phyloP scores from a whole-genome alignment of 345 rosid genomes.

The Eucalyptus cloeziana region DNA sequence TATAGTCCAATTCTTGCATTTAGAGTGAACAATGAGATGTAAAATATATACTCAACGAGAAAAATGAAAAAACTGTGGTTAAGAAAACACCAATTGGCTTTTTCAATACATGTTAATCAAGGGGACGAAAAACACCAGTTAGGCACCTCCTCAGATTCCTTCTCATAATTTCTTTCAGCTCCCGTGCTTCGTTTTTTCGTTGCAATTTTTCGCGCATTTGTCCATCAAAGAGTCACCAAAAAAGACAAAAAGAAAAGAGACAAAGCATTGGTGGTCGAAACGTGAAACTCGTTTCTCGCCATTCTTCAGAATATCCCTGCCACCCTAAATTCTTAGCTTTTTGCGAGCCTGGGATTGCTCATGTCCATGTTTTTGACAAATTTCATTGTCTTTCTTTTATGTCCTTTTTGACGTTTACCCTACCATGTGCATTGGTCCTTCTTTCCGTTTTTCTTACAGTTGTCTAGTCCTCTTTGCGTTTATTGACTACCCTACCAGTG shows the following conservation, averaged over 20 bases:
- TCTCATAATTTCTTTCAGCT: not conserved
- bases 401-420: too few species aligned
- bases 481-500: too few species aligned
- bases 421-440: too few species aligned
- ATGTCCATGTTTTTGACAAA: too few species aligned
- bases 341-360: too few species aligned
- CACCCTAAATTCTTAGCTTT: too few species aligned
- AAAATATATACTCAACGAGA: not conserved
- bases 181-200: not conserved
- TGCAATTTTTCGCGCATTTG: not conserved
- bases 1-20: not conserved
- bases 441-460: too few species aligned
- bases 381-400: too few species aligned
- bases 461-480: too few species aligned
- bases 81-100: not conserved
- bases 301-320: too few species aligned
- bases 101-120: not conserved
- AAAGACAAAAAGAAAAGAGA: too few species aligned
- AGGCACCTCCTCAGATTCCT: not conserved
- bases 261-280: not conserved
- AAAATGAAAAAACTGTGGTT: not conserved
- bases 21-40: accelerated
- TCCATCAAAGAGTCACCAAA: not conserved
- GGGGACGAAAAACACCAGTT: not conserved
- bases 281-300: not conserved